phyloP scores from a whole-genome alignment of 352 stramenopile genomes.

The Peronospora tabacina region DNA sequence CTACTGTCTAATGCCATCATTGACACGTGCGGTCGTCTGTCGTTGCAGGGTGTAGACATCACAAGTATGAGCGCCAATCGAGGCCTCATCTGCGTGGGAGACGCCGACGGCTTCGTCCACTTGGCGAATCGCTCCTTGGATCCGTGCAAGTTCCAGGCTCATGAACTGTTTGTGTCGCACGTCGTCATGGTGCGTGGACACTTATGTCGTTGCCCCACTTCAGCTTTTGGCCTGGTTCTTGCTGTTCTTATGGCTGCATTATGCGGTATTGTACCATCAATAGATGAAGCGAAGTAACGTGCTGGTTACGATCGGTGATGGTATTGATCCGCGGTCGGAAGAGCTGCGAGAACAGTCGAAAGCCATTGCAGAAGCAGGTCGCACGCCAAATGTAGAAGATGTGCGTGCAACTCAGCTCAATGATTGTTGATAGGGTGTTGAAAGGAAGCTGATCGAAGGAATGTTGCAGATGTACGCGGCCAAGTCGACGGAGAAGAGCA shows the following conservation, averaged over 20 bases:
- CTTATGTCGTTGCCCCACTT: neutral
- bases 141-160: constrained; percentile 66
- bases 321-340: constrained; percentile 73
- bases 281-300: constrained; percentile 87
- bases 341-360: constrained; percentile 73
- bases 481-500: constrained; percentile 58
- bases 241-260: neutral
- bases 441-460: neutral
- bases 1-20: neutral
- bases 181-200: constrained; percentile 67
- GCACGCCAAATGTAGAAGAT: constrained; percentile 48
- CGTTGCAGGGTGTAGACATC: constrained; percentile 66
- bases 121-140: constrained; percentile 67
- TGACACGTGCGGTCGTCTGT: neutral
- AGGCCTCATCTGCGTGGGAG: constrained; percentile 77
- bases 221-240: neutral
- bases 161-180: constrained; percentile 83
- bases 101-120: constrained; percentile 78
- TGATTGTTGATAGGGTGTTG: neutral
- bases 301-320: constrained; percentile 78
- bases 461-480: constrained; percentile 48
- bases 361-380: constrained; percentile 65
- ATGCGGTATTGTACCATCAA: neutral
- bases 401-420: constrained; percentile 20
- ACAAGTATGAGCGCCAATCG: constrained; percentile 84